Evolutionary conservation across 306 rosid species (phyloP).

Genomic region (Vigna trinervia): DNA sequence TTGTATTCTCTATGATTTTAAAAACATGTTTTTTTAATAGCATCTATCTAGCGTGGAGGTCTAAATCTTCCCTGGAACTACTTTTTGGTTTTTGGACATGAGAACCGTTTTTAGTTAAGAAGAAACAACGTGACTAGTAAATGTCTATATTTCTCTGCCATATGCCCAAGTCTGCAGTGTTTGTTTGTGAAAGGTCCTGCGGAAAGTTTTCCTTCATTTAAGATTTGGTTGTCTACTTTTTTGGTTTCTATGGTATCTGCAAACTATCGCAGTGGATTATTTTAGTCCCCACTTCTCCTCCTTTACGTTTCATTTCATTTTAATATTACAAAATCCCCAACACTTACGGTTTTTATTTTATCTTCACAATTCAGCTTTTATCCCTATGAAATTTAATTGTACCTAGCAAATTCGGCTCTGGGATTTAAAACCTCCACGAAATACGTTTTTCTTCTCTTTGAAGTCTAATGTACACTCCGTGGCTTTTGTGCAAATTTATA

Average conservation of each 20-base stretch:
- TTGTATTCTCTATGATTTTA: conserved; percentile 25
- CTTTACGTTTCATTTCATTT: not conserved
- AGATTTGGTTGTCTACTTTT: conserved; percentile 18
- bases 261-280: conserved; percentile 16
- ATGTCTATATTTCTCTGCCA: conserved; percentile 21
- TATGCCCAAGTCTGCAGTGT: not conserved
- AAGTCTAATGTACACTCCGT: conserved; percentile 2
- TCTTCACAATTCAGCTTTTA: conserved; percentile 4
- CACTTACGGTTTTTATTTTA: not conserved
- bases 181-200: conserved; percentile 16
- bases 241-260: conserved; percentile 17
- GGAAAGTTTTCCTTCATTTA: conserved; percentile 4
- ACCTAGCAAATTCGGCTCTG: not conserved
- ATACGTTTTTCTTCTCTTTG: not conserved
- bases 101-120: conserved; percentile 19
- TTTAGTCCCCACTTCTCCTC: not conserved
- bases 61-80: conserved; percentile 22
- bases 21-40: not conserved
- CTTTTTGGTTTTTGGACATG: conserved; percentile 20
- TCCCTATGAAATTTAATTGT: not conserved
- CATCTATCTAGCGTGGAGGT: conserved; percentile 10
- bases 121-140: conserved; percentile 28
- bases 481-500: not conserved
- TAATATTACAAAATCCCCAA: conserved; percentile 7
- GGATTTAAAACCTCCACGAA: not conserved